Base-by-base conservation (phyloP, 2,329 filamentous ascomycete species). In the Neonectria magnoliae region DNA sequence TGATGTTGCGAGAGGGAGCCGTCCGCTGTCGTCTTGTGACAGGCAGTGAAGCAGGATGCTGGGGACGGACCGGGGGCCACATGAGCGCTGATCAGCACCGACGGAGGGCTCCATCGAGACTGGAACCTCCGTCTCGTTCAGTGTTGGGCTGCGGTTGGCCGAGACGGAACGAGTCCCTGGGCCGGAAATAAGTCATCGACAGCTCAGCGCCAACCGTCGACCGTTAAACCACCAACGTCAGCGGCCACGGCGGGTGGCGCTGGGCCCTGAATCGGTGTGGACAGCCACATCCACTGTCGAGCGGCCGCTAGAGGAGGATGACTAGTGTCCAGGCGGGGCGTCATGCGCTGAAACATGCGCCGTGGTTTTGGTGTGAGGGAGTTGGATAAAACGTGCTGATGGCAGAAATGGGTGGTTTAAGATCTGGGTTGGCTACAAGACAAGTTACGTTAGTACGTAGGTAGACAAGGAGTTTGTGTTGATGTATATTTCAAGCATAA, bases 31-130 rank as follows among this genome's bases (percentile, higher is more conserved):
- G 20, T 36, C 22, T 29, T n/a, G 48, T 51, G 29, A 51, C 48
- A 51, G 48, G n/a, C 38, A 42, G 48, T 51, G 48, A 51, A 14
- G 48, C 48, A 51, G 29, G n/a, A 51, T 36, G n/a, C n/a, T 8
- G n/a, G 9, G 18, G 31, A 20, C 48, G n/a, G 48, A 22, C 48
- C 48, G 48, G 48, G 48, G 29, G 4, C 13, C 48, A 50, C 33
- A 27, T 11, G 47, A 50, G 47, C 47, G 20, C 47, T 50, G 47
- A 50, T 50, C 47, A 50, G 47, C 47, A 31, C n/a, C 9, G 27
- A 47, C 38, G 38, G 38, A 50, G 47, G 22, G 22, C 22, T 25
- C 22, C 47, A 31, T 51, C 33, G 29, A 33, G 29, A 18, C 27
- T 33, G 29, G 38, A 20, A 38, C 36, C 14, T 38, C 36, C 36